Conservation (phyloP, 1,139 yeast genomes). For the Diutina catenulata region DNA sequence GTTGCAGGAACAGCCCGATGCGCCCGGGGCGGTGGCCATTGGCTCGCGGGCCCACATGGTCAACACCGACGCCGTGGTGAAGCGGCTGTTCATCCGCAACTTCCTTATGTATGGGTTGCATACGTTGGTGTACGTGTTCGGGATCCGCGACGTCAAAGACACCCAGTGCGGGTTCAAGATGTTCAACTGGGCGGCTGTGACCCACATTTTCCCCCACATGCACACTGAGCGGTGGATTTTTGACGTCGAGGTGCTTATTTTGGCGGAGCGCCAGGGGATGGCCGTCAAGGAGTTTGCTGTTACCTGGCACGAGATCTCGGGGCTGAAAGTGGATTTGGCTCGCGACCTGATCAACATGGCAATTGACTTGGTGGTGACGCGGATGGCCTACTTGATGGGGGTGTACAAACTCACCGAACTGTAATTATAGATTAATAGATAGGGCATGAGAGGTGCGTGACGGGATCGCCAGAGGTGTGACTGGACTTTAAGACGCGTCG, state of each 20-base stretch:
- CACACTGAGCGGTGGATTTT: constrained; percentile 98
- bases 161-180: constrained; percentile 97
- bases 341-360: constrained; percentile 91
- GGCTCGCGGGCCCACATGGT: constrained; percentile 98
- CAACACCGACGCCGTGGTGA: constrained; percentile 89
- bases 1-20: constrained; percentile 20
- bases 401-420: constrained; percentile 42
- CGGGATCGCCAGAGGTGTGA: no score
- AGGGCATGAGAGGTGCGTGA: no score
- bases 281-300: constrained; percentile 70
- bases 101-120: constrained; percentile 91
- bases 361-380: constrained; percentile 81
- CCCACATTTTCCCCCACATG: constrained; percentile 70
- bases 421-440: no score
- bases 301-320: constrained; percentile 95
- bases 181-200: constrained; percentile 61
- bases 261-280: constrained; percentile 64
- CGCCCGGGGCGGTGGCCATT: constrained; percentile 49
- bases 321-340: constrained; percentile 87
- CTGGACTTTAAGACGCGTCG: no score
- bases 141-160: constrained; percentile 75
- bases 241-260: constrained; percentile 81
- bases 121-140: constrained; percentile 74
- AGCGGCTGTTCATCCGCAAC: constrained; percentile 78
- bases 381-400: constrained; percentile 80